Percentiles rank a stretch among this genome's conserved stretches.
These are phyloP conservation scores for Melastoma candidum DNA, from an alignment of 441 rosid genomes.

Conservation along the genomic window DNA sequence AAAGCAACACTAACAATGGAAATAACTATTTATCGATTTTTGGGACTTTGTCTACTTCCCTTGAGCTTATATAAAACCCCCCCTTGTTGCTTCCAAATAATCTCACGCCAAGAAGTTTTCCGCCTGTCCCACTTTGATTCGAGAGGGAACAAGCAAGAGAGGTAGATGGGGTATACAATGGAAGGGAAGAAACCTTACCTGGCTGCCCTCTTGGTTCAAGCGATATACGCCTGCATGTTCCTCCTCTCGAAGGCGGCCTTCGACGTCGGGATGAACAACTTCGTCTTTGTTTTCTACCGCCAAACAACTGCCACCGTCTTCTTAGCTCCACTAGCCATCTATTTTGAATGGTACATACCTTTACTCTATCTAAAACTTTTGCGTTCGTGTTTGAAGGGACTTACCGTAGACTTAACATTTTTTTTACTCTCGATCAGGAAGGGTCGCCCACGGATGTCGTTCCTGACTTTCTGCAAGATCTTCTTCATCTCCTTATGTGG, in stretches of 20 bases:
- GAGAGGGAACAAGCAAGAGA: too few relatives aligned
- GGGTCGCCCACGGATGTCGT: slow-evolving; percentile 54
- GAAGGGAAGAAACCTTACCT: slow-evolving; percentile 43
- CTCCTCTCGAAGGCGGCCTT: slow-evolving; percentile 83
- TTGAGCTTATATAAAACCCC: slow-evolving; percentile 16
- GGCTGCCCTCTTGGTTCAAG: slow-evolving; percentile 41
- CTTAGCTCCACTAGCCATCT: slow-evolving; percentile 56
- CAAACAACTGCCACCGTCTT: slow-evolving; percentile 71
- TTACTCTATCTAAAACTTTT: background rate
- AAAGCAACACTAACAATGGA: too few relatives aligned
- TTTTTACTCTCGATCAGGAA: slow-evolving; percentile 27
- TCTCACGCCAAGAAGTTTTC: slow-evolving; percentile 19
- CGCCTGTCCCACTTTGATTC: too few relatives aligned
- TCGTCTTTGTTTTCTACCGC: slow-evolving; percentile 70
- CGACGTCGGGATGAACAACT: slow-evolving; percentile 75
- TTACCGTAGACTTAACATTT: too few relatives aligned
- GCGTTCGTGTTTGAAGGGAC: background rate
- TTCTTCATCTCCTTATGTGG: slow-evolving; percentile 63
- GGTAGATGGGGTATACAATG: background rate
- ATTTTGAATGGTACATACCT: slow-evolving; percentile 47
- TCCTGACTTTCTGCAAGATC: slow-evolving; percentile 57
- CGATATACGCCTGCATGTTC: slow-evolving; percentile 79
- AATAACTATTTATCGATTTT: too few relatives aligned
- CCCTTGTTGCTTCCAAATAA: background rate
- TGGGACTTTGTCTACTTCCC: background rate